These are phyloP conservation scores for Monosporascus sp. DNA, from an alignment of 2,329 filamentous ascomycete species.

Conservation along the genomic window DNA sequence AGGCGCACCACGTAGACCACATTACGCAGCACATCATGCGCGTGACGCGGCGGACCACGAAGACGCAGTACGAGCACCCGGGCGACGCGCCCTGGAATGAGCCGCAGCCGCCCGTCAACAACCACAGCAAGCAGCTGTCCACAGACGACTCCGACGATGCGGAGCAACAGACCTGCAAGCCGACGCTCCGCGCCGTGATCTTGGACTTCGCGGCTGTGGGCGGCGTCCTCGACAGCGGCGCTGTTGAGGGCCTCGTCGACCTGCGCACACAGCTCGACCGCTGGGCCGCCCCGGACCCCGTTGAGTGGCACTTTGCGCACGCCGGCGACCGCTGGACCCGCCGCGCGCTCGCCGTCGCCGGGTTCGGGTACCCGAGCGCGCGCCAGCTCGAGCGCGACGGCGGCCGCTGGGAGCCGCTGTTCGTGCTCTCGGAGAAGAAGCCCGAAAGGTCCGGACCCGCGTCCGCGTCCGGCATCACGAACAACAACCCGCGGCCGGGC, in stretches of 20 bases:
- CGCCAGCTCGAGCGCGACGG: not conserved
- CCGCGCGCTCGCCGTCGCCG: slow-evolving; percentile 48
- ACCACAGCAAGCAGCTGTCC: slow-evolving; percentile 18
- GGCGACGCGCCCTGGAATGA: slow-evolving; percentile 53
- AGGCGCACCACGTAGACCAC: slow-evolving; percentile 40
- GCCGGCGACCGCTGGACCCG: slow-evolving; percentile 53
- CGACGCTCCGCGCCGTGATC: slow-evolving; percentile 48
- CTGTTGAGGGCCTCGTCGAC: slow-evolving; percentile 52
- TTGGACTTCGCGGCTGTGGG: slow-evolving; percentile 55
- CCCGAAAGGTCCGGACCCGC: too few relatives aligned
- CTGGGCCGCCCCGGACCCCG: slow-evolving; percentile 42
- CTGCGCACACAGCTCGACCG: slow-evolving; percentile 49
- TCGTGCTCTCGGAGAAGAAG: slow-evolving; percentile 15
- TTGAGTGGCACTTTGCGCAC: slow-evolving; percentile 51
- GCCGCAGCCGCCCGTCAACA: slow-evolving; percentile 32
- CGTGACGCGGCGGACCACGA: slow-evolving; percentile 34
- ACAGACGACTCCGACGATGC: slow-evolving; percentile 24
- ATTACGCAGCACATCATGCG: slow-evolving; percentile 35
- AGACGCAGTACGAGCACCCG: slow-evolving; percentile 30
- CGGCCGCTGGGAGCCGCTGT: slow-evolving; percentile 7
- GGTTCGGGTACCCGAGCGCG: slow-evolving; percentile 44
- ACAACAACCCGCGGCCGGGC: not conserved
- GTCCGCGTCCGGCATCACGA: too few relatives aligned
- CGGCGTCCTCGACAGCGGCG: slow-evolving; percentile 49
- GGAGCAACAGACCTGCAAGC: slow-evolving; percentile 25